Conservation (phyloP, 768 basidiomycete genomes). For the Fistulinella prunicolor region DNA sequence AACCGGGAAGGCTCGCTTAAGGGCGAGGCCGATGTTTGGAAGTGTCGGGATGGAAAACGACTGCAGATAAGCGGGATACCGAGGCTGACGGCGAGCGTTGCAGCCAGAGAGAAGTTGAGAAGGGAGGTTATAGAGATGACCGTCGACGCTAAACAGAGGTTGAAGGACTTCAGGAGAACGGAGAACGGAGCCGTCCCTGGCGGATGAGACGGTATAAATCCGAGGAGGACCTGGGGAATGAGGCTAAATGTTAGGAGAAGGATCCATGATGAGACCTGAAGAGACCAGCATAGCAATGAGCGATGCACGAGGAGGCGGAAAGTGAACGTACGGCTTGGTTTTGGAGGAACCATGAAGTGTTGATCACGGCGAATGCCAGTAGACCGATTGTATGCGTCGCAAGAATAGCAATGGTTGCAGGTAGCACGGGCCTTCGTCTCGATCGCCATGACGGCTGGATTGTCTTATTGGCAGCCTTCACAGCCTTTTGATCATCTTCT, state of each 20-base stretch:
- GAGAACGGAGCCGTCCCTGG: constrained; percentile 39
- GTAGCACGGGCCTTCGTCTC: constrained; percentile 53
- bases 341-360: constrained; percentile 42
- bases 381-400: constrained; percentile 55
- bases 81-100: constrained; percentile 60
- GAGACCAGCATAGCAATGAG: constrained; percentile 22
- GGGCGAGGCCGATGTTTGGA: too few relatives aligned
- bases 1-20: not conserved
- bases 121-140: constrained; percentile 83
- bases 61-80: constrained; percentile 61
- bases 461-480: not conserved
- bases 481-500: constrained; percentile 12
- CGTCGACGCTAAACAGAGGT: constrained; percentile 81
- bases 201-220: constrained; percentile 23
- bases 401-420: constrained; percentile 50
- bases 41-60: constrained; percentile 28
- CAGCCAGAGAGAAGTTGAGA: constrained; percentile 90
- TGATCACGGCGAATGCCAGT: constrained; percentile 47
- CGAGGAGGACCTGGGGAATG: constrained; percentile 35
- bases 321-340: constrained; percentile 38
- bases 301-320: not conserved
- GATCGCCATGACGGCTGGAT: constrained; percentile 5
- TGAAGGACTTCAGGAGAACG: constrained; percentile 63
- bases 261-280: constrained; percentile 26
- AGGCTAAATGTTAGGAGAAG: constrained; percentile 31